Conservation (phyloP, 1,284 basidiomycete species). For the Cutaneotrichosporon sp. region DNA sequence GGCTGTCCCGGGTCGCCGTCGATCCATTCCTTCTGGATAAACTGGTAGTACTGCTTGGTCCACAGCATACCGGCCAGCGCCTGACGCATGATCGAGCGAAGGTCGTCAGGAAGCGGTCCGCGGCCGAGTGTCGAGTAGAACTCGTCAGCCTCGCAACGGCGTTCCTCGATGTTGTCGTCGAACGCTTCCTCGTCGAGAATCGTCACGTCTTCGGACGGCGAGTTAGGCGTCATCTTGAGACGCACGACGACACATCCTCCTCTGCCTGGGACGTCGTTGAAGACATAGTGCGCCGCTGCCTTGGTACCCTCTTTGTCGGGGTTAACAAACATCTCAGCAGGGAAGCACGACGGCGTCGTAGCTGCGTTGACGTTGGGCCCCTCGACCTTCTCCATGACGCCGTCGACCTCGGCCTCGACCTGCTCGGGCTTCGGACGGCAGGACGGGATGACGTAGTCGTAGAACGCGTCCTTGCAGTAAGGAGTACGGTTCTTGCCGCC, state of each 20-base stretch:
- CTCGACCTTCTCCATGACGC: slow-evolving; percentile 6
- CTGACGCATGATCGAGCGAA: slow-evolving; percentile 94
- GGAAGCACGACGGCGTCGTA: slow-evolving; percentile 54
- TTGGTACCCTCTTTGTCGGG: slow-evolving; percentile 88
- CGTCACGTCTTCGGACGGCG: slow-evolving; percentile 70
- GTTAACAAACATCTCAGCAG: slow-evolving; percentile 66
- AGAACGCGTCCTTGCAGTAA: slow-evolving; percentile 97
- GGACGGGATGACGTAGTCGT: slow-evolving; percentile 86
- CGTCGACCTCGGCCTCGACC: slow-evolving; percentile 36
- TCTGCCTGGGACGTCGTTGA: slow-evolving; percentile 78
- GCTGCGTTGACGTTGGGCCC: slow-evolving; percentile 62
- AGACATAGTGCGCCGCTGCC: slow-evolving; percentile 84
- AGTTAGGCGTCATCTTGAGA: slow-evolving; percentile 81
- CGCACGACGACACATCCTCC: slow-evolving; percentile 96
- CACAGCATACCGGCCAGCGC: slow-evolving; percentile 98
- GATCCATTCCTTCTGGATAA: slow-evolving; percentile 94
- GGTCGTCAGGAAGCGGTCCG: slow-evolving; percentile 82
- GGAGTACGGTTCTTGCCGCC: slow-evolving; percentile 76
- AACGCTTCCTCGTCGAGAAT: slow-evolving; percentile 87
- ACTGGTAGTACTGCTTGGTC: slow-evolving; percentile 97
- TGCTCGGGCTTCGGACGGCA: slow-evolving; percentile 64
- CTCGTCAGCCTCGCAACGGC: slow-evolving; percentile 89
- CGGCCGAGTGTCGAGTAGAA: slow-evolving; percentile 81
- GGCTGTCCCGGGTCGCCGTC: slow-evolving; percentile 93
- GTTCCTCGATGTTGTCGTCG: slow-evolving; percentile 83